These are phyloP conservation scores for Cladophialophora exuberans DNA, from an alignment of 2,329 filamentous ascomycete species.

Conservation along the genomic window DNA sequence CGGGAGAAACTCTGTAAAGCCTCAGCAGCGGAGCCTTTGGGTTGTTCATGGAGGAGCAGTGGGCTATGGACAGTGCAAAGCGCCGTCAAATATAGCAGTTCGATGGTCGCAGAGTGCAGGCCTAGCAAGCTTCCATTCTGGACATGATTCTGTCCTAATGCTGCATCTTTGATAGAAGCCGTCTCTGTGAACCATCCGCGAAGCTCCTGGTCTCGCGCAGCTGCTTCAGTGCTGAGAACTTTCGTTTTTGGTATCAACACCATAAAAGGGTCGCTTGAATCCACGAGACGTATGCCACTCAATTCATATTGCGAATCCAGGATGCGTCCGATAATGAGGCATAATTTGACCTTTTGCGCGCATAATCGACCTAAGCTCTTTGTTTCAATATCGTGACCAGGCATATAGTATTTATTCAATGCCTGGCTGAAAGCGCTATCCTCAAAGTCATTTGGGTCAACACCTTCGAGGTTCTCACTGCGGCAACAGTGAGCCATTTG, in stretches of 20 bases:
- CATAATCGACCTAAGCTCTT: slow-evolving; percentile 4
- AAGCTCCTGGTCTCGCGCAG: slow-evolving; percentile 17
- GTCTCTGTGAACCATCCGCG: slow-evolving; percentile 12
- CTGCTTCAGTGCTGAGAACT: background rate
- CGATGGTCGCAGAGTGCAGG: slow-evolving; percentile 10
- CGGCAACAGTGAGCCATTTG: background rate
- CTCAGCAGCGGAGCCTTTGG: slow-evolving; percentile 7
- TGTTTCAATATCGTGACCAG: background rate
- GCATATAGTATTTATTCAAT: slow-evolving; percentile 50
- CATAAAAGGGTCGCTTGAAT: slow-evolving; percentile 10
- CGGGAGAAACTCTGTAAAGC: slow-evolving; percentile 10
- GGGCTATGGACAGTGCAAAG: slow-evolving; percentile 12
- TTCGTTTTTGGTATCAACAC: slow-evolving; percentile 16
- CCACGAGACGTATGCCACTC: background rate
- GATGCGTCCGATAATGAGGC: slow-evolving; percentile 16
- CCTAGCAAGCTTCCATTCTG: slow-evolving; percentile 8
- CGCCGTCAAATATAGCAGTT: slow-evolving; percentile 14
- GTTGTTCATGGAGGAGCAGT: background rate
- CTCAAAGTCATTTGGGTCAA: slow-evolving; percentile 1
- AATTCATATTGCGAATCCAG: slow-evolving; percentile 16
- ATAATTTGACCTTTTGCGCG: slow-evolving; percentile 17
- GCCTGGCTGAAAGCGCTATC: background rate
- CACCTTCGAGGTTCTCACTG: background rate
- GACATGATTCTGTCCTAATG: slow-evolving; percentile 10
- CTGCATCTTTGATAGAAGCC: slow-evolving; percentile 4